Conservation (phyloP, 2,329 filamentous ascomycete species). For the Aureobasidium sp. region DNA sequence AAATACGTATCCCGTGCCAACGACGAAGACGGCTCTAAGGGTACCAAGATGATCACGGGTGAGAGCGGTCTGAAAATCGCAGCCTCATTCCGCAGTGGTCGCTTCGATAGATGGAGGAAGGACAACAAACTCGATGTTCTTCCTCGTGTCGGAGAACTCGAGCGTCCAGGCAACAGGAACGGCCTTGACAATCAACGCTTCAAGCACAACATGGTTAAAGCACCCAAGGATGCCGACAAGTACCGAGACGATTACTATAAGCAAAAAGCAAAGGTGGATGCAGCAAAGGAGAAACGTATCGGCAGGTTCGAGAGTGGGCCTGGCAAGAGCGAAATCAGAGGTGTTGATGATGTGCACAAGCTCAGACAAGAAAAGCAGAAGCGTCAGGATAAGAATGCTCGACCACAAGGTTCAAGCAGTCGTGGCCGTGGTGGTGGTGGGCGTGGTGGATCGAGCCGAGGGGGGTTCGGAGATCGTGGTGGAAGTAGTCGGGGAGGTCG, state of each 20-base stretch:
- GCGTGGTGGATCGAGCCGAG: neutral
- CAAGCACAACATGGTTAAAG: conserved; percentile 78
- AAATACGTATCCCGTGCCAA: conserved; percentile 91
- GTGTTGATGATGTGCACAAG: conserved; percentile 75
- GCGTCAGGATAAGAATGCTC: conserved; percentile 77
- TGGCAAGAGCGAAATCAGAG: conserved; percentile 73
- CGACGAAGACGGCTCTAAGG: conserved; percentile 83
- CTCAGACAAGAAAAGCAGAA: conserved; percentile 67
- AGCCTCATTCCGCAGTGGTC: conserved; percentile 82
- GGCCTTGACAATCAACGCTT: conserved; percentile 45
- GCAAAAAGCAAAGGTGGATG: conserved; percentile 81
- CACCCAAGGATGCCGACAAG: conserved; percentile 89
- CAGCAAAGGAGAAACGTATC: conserved; percentile 75
- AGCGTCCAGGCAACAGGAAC: conserved; percentile 35
- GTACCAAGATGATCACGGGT: conserved; percentile 66
- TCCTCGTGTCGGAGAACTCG: conserved; percentile 74
- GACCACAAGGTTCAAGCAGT: conserved; percentile 40
- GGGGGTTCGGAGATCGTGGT: conserved; percentile 2
- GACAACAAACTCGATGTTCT: conserved; percentile 71
- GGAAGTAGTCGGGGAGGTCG: neutral
- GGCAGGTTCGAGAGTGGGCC: conserved; percentile 51
- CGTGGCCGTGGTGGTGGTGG: neutral
- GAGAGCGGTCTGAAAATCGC: conserved; percentile 96
- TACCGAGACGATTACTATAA: conserved; percentile 83
- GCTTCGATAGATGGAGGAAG: conserved; percentile 88